Percentiles rank a stretch among this genome's conserved stretches.
Conservation (phyloP, 805 yeast genomes). For the Metschnikowia rubicola region DNA sequence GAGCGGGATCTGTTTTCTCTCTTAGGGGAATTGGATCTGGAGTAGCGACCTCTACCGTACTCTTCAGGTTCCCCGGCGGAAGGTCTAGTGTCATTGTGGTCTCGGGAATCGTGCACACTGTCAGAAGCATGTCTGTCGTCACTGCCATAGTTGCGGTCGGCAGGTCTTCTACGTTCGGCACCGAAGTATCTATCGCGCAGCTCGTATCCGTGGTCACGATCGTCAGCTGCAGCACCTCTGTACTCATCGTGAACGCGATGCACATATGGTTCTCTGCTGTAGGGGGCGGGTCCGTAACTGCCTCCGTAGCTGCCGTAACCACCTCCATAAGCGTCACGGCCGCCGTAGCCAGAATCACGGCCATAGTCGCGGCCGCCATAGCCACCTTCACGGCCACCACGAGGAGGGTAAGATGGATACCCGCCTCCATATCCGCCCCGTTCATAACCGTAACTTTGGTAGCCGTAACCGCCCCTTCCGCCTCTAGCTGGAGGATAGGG, state of each 20-base stretch:
- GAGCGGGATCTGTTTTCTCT: conserved; percentile 40
- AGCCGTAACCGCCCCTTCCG: conserved; percentile 24
- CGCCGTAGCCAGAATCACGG: conserved; percentile 20
- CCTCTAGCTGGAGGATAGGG: conserved; percentile 17
- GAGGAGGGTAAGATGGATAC: conserved; percentile 13
- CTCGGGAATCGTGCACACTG: conserved; percentile 15
- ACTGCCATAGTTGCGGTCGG: conserved; percentile 13
- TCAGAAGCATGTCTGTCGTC: conserved; percentile 12
- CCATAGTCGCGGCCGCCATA: conserved; percentile 17
- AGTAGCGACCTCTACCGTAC: conserved; percentile 24
- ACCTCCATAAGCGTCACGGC: conserved; percentile 16
- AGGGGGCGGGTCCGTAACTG: conserved; percentile 6
- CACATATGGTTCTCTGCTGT: conserved; percentile 15
- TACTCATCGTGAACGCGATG: conserved; percentile 20
- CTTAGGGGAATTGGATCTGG: conserved; percentile 32
- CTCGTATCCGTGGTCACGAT: conserved; percentile 20
- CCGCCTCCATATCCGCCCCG: conserved; percentile 24
- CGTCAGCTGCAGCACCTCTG: conserved; percentile 18
- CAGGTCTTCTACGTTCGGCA: conserved; percentile 13
- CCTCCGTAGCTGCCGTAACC: conserved; percentile 16
- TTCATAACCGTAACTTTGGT: conserved; percentile 16
- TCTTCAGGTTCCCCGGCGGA: conserved; percentile 12
- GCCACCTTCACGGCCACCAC: conserved; percentile 10
- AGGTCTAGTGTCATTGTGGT: conserved; percentile 8
- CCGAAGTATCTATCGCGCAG: conserved; percentile 18